phyloP scores from a whole-genome alignment of 148 eudicot species.

The Chenopodium formosanum region DNA sequence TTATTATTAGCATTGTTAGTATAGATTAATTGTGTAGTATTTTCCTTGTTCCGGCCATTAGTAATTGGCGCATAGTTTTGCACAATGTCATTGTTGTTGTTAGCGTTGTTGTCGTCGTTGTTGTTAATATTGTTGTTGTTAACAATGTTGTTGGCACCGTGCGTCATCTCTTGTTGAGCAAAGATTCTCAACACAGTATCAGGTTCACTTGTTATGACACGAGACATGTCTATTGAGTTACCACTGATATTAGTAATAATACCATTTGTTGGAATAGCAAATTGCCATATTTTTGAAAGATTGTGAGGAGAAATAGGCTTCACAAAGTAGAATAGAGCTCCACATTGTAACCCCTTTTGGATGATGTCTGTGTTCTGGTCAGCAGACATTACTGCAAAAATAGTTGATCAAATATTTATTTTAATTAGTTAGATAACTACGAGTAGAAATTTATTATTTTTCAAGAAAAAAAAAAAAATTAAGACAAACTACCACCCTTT shows the following conservation, averaged over 20 bases:
- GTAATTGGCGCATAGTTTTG: background rate
- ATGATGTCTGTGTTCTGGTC: constrained; percentile 35
- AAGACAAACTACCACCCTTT: too few species aligned
- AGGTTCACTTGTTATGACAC: background rate
- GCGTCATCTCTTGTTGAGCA: background rate
- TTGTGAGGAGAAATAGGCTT: constrained; percentile 45
- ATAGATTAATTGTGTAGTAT: background rate
- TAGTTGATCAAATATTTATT: background rate
- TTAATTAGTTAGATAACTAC: too few species aligned
- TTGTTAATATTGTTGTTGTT: background rate
- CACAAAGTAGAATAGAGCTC: constrained; percentile 47
- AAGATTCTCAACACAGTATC: background rate
- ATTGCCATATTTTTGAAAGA: constrained; percentile 53
- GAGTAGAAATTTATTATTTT: background rate
- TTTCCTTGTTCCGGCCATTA: background rate
- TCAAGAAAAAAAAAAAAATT: background rate
- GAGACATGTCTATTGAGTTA: background rate
- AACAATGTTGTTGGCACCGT: background rate
- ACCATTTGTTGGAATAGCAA: constrained; percentile 23
- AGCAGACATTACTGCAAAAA: constrained; percentile 56
- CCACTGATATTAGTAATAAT: background rate
- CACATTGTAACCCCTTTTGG: constrained; percentile 37
- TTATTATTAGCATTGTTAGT: background rate
- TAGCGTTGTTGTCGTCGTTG: background rate
- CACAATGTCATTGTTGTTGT: background rate